phyloP scores from a whole-genome alignment of 1,284 basidiomycete species.

The Ganoderma leucocontextum region DNA sequence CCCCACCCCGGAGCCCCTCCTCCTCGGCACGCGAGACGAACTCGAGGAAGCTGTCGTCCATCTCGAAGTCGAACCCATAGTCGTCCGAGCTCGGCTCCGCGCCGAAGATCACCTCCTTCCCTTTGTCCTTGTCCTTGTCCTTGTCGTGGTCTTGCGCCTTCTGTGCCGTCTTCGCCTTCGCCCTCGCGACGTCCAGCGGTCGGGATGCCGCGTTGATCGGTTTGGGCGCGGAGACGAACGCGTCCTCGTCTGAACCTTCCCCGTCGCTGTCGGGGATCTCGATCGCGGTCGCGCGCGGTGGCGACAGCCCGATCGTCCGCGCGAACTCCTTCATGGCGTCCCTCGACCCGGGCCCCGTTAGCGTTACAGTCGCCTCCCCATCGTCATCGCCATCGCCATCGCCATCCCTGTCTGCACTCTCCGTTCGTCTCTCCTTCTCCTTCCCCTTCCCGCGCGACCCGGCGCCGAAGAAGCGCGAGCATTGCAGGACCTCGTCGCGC shows the following conservation, averaged over 20 bases:
- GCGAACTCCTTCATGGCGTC: slow-evolving; percentile 27
- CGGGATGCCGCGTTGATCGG: background rate
- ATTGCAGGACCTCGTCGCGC: slow-evolving; percentile 23
- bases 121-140: slow-evolving; percentile 20
- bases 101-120: slow-evolving; percentile 14
- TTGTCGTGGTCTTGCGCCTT: slow-evolving; percentile 1
- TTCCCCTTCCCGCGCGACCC: slow-evolving; percentile 1
- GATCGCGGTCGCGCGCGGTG: slow-evolving; percentile 28
- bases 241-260: slow-evolving; percentile 27
- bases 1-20: slow-evolving; percentile 28
- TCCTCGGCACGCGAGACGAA: slow-evolving; percentile 49
- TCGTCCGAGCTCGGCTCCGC: slow-evolving; percentile 39
- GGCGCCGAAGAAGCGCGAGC: slow-evolving; percentile 33
- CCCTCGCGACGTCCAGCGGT: background rate
- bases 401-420: background rate
- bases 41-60: slow-evolving; percentile 49
- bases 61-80: slow-evolving; percentile 45
- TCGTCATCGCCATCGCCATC: slow-evolving; percentile 1
- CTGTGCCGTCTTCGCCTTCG: slow-evolving; percentile 1
- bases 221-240: background rate
- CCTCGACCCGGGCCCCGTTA: slow-evolving; percentile 21
- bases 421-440: background rate
- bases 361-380: slow-evolving; percentile 7
- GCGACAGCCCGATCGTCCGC: slow-evolving; percentile 34
- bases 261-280: slow-evolving; percentile 29